Evolutionary conservation across 108 stramenopile genomes (phyloP).

Genomic region (Stephanodiscus triporus): DNA sequence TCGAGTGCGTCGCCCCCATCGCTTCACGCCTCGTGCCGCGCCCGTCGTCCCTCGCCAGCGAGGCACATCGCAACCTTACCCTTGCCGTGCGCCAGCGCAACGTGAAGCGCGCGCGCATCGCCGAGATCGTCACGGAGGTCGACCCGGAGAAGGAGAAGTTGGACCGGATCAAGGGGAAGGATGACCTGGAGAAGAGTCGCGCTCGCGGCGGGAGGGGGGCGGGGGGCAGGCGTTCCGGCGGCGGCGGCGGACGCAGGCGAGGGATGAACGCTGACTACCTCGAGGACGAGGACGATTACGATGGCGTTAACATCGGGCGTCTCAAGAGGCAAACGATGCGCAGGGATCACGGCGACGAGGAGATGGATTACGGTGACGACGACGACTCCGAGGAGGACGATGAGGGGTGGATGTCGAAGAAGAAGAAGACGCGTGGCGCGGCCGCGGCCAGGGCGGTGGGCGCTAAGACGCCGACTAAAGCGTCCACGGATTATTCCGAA

Average conservation of each 20-base stretch:
- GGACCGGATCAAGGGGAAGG: slow-evolving; percentile 69
- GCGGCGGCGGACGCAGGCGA: slow-evolving; percentile 41
- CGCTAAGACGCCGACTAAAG: slow-evolving; percentile 9
- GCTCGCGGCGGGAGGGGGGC: slow-evolving; percentile 45
- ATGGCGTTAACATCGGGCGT: slow-evolving; percentile 65
- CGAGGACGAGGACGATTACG: slow-evolving; percentile 82
- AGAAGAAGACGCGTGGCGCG: slow-evolving; percentile 42
- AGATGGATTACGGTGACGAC: slow-evolving; percentile 68
- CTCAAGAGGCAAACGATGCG: slow-evolving; percentile 61
- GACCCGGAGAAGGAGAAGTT: slow-evolving; percentile 86
- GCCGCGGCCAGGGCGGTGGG: slow-evolving; percentile 34
- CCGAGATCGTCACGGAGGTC: slow-evolving; percentile 73
- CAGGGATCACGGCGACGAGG: slow-evolving; percentile 51
- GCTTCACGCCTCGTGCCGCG: slow-evolving; percentile 58
- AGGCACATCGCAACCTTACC: slow-evolving; percentile 81
- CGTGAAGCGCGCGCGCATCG: slow-evolving; percentile 76
- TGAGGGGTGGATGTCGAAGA: slow-evolving; percentile 56
- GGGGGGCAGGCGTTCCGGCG: slow-evolving; percentile 7
- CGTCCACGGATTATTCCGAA: slow-evolving; percentile 49
- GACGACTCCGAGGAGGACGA: slow-evolving; percentile 71
- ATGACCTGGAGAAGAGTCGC: slow-evolving; percentile 66
- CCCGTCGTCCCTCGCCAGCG: slow-evolving; percentile 75
- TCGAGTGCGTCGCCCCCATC: slow-evolving; percentile 75
- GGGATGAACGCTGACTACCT: slow-evolving; percentile 74
- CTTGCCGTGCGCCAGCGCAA: slow-evolving; percentile 76